Conservation (phyloP, 2,329 filamentous ascomycete genomes). For the Pseudogymnoascus sp. region DNA sequence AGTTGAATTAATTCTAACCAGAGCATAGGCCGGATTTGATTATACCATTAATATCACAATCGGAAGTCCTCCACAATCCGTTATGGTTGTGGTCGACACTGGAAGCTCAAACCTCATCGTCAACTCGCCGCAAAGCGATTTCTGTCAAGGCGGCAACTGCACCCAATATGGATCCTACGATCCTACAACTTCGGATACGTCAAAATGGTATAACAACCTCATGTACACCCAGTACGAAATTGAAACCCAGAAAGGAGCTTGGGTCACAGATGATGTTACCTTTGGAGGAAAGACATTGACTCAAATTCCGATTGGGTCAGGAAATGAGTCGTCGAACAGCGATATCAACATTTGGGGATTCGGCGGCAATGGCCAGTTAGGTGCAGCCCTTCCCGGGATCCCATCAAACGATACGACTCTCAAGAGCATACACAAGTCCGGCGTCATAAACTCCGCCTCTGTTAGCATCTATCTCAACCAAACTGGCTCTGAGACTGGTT, state of each 20-base stretch:
- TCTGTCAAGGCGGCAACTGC: not conserved
- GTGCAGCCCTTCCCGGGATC: constrained; percentile 39
- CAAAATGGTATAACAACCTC: not conserved
- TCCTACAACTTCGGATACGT: not conserved
- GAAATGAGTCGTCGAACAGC: constrained; percentile 59
- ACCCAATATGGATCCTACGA: not conserved
- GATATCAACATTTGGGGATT: constrained; percentile 82
- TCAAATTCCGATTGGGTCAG: constrained; percentile 64
- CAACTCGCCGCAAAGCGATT: not conserved
- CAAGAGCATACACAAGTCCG: constrained; percentile 52
- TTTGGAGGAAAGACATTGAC: constrained; percentile 49
- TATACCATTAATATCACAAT: constrained; percentile 12
- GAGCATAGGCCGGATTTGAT: not conserved
- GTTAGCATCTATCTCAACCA: constrained; percentile 74
- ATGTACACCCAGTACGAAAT: not conserved
- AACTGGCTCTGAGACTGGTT: constrained; percentile 56
- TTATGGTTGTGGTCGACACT: constrained; percentile 10
- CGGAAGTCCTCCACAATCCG: constrained; percentile 11
- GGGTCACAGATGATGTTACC: constrained; percentile 65
- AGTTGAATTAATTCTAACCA: not conserved
- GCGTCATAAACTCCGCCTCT: constrained; percentile 58
- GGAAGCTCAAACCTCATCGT: constrained; percentile 11
- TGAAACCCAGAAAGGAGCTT: constrained; percentile 52
- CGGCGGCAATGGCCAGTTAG: constrained; percentile 68
- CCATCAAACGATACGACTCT: constrained; percentile 62